Evolutionary conservation across 441 rosid species (phyloP).

Genomic region (Brassica balearica): DNA sequence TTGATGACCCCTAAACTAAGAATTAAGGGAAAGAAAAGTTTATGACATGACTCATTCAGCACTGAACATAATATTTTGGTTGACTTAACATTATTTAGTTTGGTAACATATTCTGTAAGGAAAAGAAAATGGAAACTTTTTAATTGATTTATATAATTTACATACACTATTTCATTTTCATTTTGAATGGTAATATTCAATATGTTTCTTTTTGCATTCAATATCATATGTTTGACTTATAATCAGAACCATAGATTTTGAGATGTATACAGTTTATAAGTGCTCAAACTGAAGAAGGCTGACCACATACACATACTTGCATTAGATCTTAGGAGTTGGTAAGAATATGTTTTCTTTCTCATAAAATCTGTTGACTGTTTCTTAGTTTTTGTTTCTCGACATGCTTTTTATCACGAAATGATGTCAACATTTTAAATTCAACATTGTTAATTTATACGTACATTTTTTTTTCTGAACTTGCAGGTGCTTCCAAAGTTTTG

Average conservation of each 20-base stretch:
- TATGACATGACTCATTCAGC: neutral
- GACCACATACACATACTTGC: neutral
- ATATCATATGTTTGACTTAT: neutral
- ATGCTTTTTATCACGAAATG: neutral
- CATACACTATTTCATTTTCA: neutral
- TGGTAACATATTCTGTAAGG: neutral
- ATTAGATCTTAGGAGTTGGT: conserved; percentile 22
- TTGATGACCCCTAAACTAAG: neutral
- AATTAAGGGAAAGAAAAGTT: neutral
- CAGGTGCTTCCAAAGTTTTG: neutral
- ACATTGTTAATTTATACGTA: neutral
- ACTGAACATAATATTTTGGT: neutral
- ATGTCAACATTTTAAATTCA: neutral
- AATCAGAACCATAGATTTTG: neutral
- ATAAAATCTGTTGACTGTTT: neutral
- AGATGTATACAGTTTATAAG: neutral
- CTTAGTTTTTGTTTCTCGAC: neutral
- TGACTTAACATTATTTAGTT: neutral
- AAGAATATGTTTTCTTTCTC: neutral
- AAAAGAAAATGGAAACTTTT: neutral
- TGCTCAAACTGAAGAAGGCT: neutral
- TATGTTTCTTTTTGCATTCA: conserved; percentile 9
- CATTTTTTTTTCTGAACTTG: neutral
- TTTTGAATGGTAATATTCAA: neutral
- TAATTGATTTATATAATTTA: neutral